Conservation (phyloP, 768 basidiomycete genomes). For the Trametes cinnabarina region DNA sequence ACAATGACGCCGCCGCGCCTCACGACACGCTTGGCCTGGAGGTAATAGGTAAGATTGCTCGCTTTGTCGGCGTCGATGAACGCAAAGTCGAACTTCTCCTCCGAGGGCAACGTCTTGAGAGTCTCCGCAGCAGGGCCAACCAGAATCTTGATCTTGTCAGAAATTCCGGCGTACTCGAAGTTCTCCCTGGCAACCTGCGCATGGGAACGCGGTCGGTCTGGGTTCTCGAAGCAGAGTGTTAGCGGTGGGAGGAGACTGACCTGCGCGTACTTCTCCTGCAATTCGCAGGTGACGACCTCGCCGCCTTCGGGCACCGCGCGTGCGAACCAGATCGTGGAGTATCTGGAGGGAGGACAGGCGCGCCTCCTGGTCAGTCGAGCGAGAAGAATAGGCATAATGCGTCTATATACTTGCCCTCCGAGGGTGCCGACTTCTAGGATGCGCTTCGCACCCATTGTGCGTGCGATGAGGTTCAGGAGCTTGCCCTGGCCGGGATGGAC, state of each 20-base stretch:
- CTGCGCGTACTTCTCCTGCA: conserved; percentile 45
- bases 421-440: conserved; percentile 67
- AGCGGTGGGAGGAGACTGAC: conserved; percentile 27
- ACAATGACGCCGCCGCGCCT: conserved; percentile 62
- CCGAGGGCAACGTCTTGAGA: conserved; percentile 45
- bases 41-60: conserved; percentile 54
- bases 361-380: not conserved
- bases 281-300: conserved; percentile 45
- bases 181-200: conserved; percentile 57
- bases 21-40: conserved; percentile 57
- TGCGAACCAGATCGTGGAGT: conserved; percentile 37
- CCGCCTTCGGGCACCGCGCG: conserved; percentile 49
- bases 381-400: too few relatives aligned
- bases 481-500: conserved; percentile 57
- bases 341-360: conserved; percentile 20
- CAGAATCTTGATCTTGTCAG: conserved; percentile 46
- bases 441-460: conserved; percentile 51
- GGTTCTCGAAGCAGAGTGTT: not conserved
- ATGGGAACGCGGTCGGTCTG: not conserved
- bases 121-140: conserved; percentile 53
- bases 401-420: conserved; percentile 46
- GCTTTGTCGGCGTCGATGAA: conserved; percentile 76
- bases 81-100: conserved; percentile 56
- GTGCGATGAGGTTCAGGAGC: conserved; percentile 51
- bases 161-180: conserved; percentile 51